A percentile compares a stretch with the other conserved stretches of the same genome.
These are phyloP conservation scores for Calonectria honghensis DNA, from an alignment of 2,329 filamentous ascomycete genomes.

Conservation along the genomic window DNA sequence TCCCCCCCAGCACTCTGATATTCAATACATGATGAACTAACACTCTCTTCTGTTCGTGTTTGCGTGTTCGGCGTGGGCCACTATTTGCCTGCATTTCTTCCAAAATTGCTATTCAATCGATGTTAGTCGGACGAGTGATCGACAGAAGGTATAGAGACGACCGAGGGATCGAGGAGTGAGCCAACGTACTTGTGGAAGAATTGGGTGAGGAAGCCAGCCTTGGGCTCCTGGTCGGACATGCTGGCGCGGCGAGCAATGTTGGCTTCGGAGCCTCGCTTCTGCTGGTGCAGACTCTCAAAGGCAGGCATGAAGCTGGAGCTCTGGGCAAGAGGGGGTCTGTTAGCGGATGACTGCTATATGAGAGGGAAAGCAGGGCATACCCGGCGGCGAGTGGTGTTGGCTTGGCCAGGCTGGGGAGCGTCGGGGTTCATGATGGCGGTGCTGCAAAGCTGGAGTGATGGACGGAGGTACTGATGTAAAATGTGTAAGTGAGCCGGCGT, in stretches of 20 bases:
- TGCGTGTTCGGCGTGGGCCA: slow-evolving; percentile 27
- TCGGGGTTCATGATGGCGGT: slow-evolving; percentile 56
- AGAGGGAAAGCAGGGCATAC: slow-evolving; percentile 45
- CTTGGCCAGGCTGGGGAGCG: slow-evolving; percentile 49
- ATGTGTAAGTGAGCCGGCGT: neutral
- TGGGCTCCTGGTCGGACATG: slow-evolving; percentile 71
- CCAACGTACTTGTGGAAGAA: slow-evolving; percentile 74
- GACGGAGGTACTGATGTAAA: neutral
- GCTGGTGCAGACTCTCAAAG: slow-evolving; percentile 71
- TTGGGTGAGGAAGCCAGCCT: slow-evolving; percentile 70
- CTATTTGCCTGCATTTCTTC: slow-evolving; percentile 58
- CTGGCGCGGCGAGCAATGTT: slow-evolving; percentile 71
- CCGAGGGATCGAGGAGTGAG: neutral
- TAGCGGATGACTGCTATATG: neutral
- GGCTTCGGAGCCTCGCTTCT: slow-evolving; percentile 68
- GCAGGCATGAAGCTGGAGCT: slow-evolving; percentile 67
- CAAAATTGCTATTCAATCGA: slow-evolving; percentile 56
- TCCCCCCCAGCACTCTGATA: neutral
- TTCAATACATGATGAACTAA: slow-evolving; percentile 30
- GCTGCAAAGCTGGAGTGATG: slow-evolving; percentile 4
- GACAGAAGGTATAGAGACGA: neutral
- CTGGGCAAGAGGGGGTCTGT: slow-evolving; percentile 49
- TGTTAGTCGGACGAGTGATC: slow-evolving; percentile 20
- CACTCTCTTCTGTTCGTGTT: slow-evolving; percentile 18
- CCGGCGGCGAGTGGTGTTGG: slow-evolving; percentile 55